Conservation (phyloP, 805 yeast species). For the Cyberlindnera mycetangii region DNA sequence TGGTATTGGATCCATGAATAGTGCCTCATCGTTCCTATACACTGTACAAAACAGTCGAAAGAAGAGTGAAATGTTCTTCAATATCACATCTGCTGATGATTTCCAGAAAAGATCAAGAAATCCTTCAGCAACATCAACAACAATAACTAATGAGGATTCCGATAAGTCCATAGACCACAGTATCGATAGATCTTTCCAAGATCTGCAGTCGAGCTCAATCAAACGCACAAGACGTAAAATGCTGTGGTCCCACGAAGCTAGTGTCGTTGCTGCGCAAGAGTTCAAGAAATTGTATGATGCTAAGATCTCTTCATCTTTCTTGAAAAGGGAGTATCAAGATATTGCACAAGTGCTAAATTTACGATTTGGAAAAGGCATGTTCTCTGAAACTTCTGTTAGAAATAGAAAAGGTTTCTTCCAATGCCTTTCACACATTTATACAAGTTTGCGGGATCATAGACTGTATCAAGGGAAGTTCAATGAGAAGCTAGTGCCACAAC, state of each 20-base stretch:
- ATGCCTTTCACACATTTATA: conserved; percentile 15
- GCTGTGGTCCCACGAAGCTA: conserved; percentile 18
- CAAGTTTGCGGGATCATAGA: conserved; percentile 8
- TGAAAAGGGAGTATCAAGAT: conserved; percentile 17
- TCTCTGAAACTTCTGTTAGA: conserved; percentile 19
- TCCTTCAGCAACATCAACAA: no score
- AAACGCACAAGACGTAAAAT: conserved; percentile 8
- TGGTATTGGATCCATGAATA: not conserved
- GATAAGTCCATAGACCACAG: conserved; percentile 6
- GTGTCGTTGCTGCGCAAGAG: conserved; percentile 15
- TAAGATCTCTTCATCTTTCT: conserved; percentile 17
- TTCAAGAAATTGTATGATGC: conserved; percentile 10
- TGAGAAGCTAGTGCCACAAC: conserved; percentile 6
- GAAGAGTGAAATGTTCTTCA: conserved; percentile 14
- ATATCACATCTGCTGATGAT: conserved; percentile 13
- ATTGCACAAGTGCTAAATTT: conserved; percentile 12
- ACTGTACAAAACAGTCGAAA: conserved; percentile 12
- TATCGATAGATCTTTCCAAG: conserved; percentile 6
- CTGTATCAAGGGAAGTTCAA: conserved; percentile 5
- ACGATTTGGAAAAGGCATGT: conserved; percentile 7
- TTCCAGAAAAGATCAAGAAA: conserved; percentile 7
- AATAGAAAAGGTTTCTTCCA: conserved; percentile 20
- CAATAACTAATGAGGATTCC: not conserved
- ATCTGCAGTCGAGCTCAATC: not conserved
- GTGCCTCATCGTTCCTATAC: conserved; percentile 7